Conservation (phyloP, 257 asterid genomes). For the Lycium ferocissimum region DNA sequence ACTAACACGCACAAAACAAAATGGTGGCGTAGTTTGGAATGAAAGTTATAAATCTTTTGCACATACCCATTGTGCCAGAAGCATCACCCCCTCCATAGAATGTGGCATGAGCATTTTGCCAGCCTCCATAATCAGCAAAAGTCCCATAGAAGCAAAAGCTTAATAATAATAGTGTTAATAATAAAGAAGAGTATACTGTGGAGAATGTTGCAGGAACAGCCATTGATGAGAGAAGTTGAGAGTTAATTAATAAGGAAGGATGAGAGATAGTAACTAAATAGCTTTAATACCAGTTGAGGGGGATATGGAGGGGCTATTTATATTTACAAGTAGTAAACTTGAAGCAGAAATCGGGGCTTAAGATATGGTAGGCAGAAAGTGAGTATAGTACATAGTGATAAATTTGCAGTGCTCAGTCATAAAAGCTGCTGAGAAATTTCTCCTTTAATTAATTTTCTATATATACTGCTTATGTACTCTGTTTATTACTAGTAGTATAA, state of each 20-base stretch:
- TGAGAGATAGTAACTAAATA: neutral
- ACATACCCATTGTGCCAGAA: conserved; percentile 59
- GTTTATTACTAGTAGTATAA: no score
- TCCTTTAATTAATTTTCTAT: neutral
- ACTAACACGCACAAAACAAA: neutral
- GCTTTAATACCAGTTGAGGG: neutral
- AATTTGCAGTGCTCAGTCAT: conserved; percentile 32
- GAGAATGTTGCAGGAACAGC: conserved; percentile 28
- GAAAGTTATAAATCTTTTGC: neutral
- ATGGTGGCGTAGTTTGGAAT: neutral
- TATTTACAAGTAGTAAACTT: conserved; percentile 31
- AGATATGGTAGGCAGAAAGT: conserved; percentile 16
- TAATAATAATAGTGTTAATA: conserved; percentile 23
- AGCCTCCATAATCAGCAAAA: conserved; percentile 47
- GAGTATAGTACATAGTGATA: conserved; percentile 47
- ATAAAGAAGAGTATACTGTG: conserved; percentile 26
- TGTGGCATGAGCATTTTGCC: conserved; percentile 55
- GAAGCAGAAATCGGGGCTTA: conserved; percentile 22
- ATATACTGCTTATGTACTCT: no score
- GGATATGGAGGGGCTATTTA: conserved; percentile 38
- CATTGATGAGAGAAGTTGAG: neutral
- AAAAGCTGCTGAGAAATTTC: neutral
- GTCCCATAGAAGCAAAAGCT: conserved; percentile 37
- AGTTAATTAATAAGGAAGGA: neutral
- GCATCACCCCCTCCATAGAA: conserved; percentile 66